phyloP scores from a whole-genome alignment of 805 yeast species.

The Teunomyces atbi region DNA sequence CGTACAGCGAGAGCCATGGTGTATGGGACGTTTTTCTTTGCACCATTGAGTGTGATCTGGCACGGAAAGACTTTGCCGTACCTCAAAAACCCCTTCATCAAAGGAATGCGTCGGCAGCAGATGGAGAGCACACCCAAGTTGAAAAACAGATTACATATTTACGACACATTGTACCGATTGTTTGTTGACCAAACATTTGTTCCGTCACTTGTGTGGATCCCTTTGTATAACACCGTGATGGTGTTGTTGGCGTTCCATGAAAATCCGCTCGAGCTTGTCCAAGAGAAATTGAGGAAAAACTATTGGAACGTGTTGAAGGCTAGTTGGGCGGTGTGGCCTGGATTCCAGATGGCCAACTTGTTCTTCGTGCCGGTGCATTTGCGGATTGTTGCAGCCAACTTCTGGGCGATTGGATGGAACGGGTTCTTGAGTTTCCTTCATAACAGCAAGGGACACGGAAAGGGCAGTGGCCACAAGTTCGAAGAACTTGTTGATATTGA shows the following conservation, averaged over 20 bases:
- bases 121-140: slow-evolving; percentile 8
- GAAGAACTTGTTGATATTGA: slow-evolving; percentile 42
- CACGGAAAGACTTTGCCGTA: slow-evolving; percentile 36
- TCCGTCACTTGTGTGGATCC: slow-evolving; percentile 42
- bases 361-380: slow-evolving; percentile 39
- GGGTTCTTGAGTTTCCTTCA: slow-evolving; percentile 48
- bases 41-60: slow-evolving; percentile 41
- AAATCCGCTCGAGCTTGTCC: slow-evolving; percentile 31
- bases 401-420: slow-evolving; percentile 44
- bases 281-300: slow-evolving; percentile 32
- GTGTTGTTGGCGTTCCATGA: slow-evolving; percentile 34
- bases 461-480: slow-evolving; percentile 32
- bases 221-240: slow-evolving; percentile 42
- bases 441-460: slow-evolving; percentile 41
- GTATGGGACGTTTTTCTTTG: slow-evolving; percentile 39
- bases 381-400: slow-evolving; percentile 35
- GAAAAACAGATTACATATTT: slow-evolving; percentile 13
- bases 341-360: slow-evolving; percentile 36
- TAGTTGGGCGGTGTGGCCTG: slow-evolving; percentile 44
- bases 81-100: slow-evolving; percentile 35
- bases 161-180: slow-evolving; percentile 27
- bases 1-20: slow-evolving; percentile 36
- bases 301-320: slow-evolving; percentile 43
- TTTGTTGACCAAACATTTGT: slow-evolving; percentile 35
- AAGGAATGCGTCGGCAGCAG: slow-evolving; percentile 10